Conservation (phyloP, 1,284 basidiomycete species). For the Cutaneotrichosporon daszewskae region DNA sequence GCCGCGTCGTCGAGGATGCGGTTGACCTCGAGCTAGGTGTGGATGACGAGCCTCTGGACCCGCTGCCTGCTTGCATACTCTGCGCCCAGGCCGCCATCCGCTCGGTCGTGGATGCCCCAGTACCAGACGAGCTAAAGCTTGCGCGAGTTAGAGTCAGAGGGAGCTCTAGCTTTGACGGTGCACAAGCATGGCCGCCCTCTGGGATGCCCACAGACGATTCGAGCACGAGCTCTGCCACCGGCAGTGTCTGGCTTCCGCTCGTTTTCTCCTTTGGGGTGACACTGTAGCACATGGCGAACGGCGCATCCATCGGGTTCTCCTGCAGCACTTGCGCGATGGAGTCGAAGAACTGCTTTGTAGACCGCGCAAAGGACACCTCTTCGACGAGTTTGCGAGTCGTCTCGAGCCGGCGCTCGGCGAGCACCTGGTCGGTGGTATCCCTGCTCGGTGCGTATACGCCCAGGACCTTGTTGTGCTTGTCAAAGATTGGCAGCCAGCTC, state of each 20-base stretch:
- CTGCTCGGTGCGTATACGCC: conserved; percentile 33
- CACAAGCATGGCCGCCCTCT: conserved; percentile 13
- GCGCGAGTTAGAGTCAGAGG: not conserved
- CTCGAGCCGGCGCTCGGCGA: conserved; percentile 28
- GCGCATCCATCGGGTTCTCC: conserved; percentile 32
- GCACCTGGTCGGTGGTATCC: conserved; percentile 29
- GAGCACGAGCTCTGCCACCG: conserved; percentile 11
- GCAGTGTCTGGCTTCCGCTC: not conserved
- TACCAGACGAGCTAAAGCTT: not conserved
- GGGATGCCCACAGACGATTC: conserved; percentile 29
- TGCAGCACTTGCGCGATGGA: conserved; percentile 23
- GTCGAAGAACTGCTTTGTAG: conserved; percentile 24
- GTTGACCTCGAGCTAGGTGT: no score
- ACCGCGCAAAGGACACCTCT: conserved; percentile 21
- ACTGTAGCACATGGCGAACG: conserved; percentile 36
- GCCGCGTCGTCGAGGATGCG: no score
- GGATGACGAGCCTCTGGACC: not conserved
- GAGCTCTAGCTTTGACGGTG: not conserved
- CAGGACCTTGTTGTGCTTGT: conserved; percentile 20
- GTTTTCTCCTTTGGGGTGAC: no score
- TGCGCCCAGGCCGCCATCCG: not conserved
- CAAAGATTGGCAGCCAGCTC: conserved; percentile 33
- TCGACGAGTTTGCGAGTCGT: conserved; percentile 34
- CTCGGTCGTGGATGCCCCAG: not conserved
- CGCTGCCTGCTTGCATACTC: not conserved